A percentile compares a stretch with the other conserved stretches of the same genome.
Conservation (phyloP, 331 rosid species). For the Cydonia oblonga region DNA sequence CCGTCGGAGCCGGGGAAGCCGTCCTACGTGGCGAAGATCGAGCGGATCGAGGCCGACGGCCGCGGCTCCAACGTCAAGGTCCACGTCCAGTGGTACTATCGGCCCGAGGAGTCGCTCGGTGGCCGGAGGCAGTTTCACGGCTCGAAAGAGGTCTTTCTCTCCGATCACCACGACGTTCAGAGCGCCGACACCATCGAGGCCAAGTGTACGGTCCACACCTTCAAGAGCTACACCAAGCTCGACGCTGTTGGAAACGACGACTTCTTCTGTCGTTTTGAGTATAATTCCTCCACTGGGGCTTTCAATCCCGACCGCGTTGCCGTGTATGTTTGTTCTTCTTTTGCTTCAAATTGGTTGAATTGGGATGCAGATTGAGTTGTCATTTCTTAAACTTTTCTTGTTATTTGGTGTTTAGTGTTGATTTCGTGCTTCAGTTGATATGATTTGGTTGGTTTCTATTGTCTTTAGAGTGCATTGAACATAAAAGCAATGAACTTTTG, state of each 20-base stretch:
- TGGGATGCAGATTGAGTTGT: background rate
- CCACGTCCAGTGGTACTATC: conserved; percentile 85
- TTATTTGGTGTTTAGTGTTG: background rate
- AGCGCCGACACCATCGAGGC: conserved; percentile 87
- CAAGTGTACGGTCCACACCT: conserved; percentile 87
- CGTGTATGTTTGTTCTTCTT: conserved; percentile 39
- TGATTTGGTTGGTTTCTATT: background rate
- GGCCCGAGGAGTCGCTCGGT: conserved; percentile 98
- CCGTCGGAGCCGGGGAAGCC: conserved; percentile 73
- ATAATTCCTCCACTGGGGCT: conserved; percentile 83
- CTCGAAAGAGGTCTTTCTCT: conserved; percentile 90
- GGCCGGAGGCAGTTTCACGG: conserved; percentile 99
- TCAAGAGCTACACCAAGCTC: conserved; percentile 86
- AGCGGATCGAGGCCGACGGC: conserved; percentile 82
- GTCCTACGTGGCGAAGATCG: conserved; percentile 87
- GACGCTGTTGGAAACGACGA: conserved; percentile 97
- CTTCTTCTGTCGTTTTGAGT: conserved; percentile 97
- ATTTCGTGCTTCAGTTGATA: background rate
- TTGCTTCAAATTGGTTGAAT: background rate
- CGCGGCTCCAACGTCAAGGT: conserved; percentile 89
- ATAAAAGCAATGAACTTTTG: background rate
- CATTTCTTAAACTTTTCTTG: background rate
- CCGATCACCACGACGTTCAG: conserved; percentile 87
- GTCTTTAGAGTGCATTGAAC: background rate
- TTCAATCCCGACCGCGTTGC: conserved; percentile 97